Evolutionary conservation across 1,284 basidiomycete species (phyloP), one percentile per base, ranked within the genome.

Genomic region (Macrocystidia cucumis): DNA sequence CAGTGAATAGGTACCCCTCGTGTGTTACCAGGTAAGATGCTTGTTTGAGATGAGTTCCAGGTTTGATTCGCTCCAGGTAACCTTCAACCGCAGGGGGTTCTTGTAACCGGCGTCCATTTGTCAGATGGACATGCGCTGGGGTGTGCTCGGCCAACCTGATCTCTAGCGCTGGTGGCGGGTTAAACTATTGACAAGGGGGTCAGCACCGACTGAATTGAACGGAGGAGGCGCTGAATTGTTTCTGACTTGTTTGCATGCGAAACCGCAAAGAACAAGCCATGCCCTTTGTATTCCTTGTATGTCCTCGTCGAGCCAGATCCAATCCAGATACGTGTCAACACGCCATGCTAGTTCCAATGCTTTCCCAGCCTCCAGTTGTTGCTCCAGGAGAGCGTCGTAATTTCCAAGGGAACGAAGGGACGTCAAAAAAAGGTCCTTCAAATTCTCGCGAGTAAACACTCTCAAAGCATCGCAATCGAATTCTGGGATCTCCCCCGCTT

Each of bases 61-160:
- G 67, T 41, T 71, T 74, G 49, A 90, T 70, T 34, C 82, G 78
- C 39, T 84, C 72, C 22, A 90, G 57, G 55, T 83, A 91, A 1
- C 89, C 89, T 56, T 92, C 89, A 29, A 91, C 61, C 1, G 74
- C 71, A 0, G 77, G 74, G 1, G 89, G 89, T 50, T 91, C 85
- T 12, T 68, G 55, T 9, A 88, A 49, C 27, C 59, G 62, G 11
- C 59, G 69, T 30, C 77, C 78, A 41, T 74, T 67, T 39, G 68
- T 69, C 11, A 74, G 55, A 41, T 67, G 65, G 16, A 86, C 50
- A 29, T 63, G 60, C 2, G 67, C 71, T 1, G 78, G 72, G 20
- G 64, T 66, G 54, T 92, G 90, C 32, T 74, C 67, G 13, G 72
- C 77, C 1, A 83, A 52, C 3, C 86, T 72, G 32, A 91, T 60